Evolutionary conservation across 176 grass and related monocot species (phyloP).

Genomic region (Urochloa ruziziensis): DNA sequence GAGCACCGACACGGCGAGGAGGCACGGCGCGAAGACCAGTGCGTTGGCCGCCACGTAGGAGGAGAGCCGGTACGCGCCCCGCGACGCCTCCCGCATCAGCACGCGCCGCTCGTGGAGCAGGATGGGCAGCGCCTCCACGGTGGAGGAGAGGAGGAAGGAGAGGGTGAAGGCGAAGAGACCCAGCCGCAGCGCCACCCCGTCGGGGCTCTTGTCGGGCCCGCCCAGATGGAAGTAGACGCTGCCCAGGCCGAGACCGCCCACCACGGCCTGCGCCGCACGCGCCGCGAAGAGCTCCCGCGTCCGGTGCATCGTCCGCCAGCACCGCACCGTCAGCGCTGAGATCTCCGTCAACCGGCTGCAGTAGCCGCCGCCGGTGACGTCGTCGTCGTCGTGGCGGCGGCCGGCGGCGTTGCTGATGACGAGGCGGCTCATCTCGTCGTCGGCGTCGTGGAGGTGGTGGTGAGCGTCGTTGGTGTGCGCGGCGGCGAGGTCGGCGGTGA

Average conservation of each 20-base stretch:
- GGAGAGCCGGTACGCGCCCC: constrained; percentile 70
- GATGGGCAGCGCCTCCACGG: constrained; percentile 74
- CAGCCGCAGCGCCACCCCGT: constrained; percentile 65
- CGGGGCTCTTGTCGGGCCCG: constrained; percentile 32
- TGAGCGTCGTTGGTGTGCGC: neutral
- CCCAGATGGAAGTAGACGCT: constrained; percentile 70
- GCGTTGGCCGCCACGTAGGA: constrained; percentile 81
- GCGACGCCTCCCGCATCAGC: constrained; percentile 78
- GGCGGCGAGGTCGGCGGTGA: constrained; percentile 33
- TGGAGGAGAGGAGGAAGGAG: constrained; percentile 95
- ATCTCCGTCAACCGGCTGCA: constrained; percentile 59
- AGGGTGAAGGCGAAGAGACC: constrained; percentile 95
- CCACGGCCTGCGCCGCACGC: constrained; percentile 70
- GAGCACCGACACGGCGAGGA: constrained; percentile 69
- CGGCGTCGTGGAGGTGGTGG: neutral
- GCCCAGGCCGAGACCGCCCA: constrained; percentile 70
- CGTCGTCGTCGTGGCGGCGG: neutral
- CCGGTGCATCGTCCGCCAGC: constrained; percentile 86
- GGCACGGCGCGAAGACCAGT: constrained; percentile 77
- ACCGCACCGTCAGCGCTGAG: constrained; percentile 48
- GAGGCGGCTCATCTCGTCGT: constrained; percentile 3
- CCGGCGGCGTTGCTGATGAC: neutral
- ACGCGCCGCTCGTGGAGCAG: constrained; percentile 87
- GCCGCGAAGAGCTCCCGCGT: constrained; percentile 84
- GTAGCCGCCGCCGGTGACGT: constrained; percentile 32